A percentile compares a stretch with the other conserved stretches of the same genome.
Evolutionary conservation across 2,329 filamentous ascomycete genomes (phyloP).

Genomic region (Pseudogymnoascus sp.): DNA sequence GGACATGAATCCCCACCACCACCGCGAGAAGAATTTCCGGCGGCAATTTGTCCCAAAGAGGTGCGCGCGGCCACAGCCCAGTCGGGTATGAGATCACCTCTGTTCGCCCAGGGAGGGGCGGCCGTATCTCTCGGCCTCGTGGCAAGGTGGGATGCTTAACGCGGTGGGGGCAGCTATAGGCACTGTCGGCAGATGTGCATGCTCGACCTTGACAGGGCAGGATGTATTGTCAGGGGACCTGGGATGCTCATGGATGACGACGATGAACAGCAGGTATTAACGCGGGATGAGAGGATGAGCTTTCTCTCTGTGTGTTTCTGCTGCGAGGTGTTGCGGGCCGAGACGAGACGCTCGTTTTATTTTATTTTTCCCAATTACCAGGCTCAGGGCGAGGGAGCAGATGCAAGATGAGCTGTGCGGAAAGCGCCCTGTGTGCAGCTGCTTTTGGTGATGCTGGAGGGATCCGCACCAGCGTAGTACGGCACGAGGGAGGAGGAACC

Average conservation of each 20-base stretch:
- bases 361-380: neutral
- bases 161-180: constrained; percentile 8
- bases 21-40: constrained; percentile 8
- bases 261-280: neutral
- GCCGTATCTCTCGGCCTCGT: constrained; percentile 9
- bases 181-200: constrained; percentile 7
- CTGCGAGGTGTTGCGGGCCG: neutral
- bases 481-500: constrained; percentile 4
- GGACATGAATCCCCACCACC: constrained; percentile 6
- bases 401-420: neutral
- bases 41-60: constrained; percentile 10
- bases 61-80: constrained; percentile 8
- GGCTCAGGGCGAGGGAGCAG: neutral
- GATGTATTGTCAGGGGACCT: neutral
- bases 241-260: neutral
- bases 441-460: neutral
- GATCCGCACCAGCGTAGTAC: neutral
- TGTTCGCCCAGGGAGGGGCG: neutral
- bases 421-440: neutral
- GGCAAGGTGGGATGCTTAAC: constrained; percentile 11
- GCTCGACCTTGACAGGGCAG: constrained; percentile 3
- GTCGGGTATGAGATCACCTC: constrained; percentile 9
- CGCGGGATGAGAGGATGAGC: neutral
- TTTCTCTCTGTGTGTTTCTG: neutral
- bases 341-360: neutral